Evolutionary conservation across 2,329 filamentous ascomycete genomes (phyloP).

Genomic region (Pleoardoris graminearum): DNA sequence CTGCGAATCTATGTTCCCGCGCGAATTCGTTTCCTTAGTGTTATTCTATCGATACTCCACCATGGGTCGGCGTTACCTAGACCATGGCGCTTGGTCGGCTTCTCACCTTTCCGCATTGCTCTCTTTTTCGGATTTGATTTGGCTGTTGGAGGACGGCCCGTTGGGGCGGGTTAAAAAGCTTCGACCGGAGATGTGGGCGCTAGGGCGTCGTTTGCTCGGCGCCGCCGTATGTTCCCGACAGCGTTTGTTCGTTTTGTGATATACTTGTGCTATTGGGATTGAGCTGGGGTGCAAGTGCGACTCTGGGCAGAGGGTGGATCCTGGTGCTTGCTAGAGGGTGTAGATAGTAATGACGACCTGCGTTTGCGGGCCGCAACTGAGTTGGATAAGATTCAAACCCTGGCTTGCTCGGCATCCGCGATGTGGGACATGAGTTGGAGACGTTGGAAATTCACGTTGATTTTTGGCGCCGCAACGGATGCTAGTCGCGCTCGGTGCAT

Average conservation of each 20-base stretch:
- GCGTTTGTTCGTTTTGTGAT: conserved; percentile 9
- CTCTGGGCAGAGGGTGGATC: background rate
- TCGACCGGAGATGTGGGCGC: conserved; percentile 2
- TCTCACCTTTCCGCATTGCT: conserved; percentile 15
- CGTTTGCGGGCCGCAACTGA: conserved; percentile 3
- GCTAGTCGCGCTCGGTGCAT: conserved; percentile 25
- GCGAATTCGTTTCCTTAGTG: conserved; percentile 22
- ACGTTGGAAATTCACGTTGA: no score
- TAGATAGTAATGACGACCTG: conserved; percentile 16
- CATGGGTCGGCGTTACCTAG: conserved; percentile 28
- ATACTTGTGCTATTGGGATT: conserved; percentile 3
- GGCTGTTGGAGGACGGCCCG: background rate
- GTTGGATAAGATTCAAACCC: no score
- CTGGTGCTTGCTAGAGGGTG: conserved; percentile 1
- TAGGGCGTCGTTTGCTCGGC: background rate
- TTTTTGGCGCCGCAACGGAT: no score
- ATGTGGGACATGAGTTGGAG: no score
- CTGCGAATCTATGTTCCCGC: conserved; percentile 18
- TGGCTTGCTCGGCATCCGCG: no score
- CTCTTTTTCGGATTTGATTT: conserved; percentile 14
- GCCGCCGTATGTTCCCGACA: background rate
- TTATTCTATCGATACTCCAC: conserved; percentile 17
- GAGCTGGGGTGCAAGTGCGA: no score
- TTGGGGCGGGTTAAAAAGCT: conserved; percentile 3
- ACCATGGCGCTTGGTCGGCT: conserved; percentile 6